phyloP scores from a whole-genome alignment of 163 green algal species.

The Chlorella variabilis region DNA sequence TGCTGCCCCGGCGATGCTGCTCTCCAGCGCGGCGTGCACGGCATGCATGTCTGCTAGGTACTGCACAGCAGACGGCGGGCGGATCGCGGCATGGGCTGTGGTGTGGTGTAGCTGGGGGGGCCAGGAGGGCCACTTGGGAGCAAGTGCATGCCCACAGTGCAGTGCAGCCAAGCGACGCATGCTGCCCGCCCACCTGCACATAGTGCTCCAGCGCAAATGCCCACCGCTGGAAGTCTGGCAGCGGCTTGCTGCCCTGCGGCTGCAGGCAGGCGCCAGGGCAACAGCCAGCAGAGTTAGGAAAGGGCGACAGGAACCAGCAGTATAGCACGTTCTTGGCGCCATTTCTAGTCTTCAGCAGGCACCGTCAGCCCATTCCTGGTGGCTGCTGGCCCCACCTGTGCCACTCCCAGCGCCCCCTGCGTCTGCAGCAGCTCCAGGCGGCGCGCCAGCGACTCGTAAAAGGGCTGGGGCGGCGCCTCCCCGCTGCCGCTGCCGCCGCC shows the following conservation, averaged over 20 bases:
- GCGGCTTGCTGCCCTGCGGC: constrained; percentile 34
- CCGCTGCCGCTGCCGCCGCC: background rate
- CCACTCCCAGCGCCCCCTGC: background rate
- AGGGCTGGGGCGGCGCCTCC: constrained; percentile 26
- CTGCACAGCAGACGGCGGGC: constrained; percentile 39
- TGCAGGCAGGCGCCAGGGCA: constrained; percentile 11
- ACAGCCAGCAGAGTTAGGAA: background rate
- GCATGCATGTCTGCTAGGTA: constrained; percentile 59
- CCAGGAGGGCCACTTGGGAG: too few species aligned
- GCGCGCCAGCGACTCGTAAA: constrained; percentile 60
- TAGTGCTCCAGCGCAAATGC: constrained; percentile 57
- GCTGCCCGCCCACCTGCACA: constrained; percentile 54
- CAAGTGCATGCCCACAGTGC: too few species aligned
- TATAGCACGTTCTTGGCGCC: too few species aligned
- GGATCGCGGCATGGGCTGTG: too few species aligned
- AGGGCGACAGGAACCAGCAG: too few species aligned
- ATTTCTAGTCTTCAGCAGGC: too few species aligned
- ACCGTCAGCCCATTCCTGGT: too few species aligned
- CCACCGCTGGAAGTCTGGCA: constrained; percentile 64
- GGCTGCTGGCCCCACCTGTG: constrained; percentile 2
- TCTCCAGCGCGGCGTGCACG: constrained; percentile 58
- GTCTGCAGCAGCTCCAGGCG: constrained; percentile 52
- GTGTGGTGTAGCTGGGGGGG: too few species aligned
- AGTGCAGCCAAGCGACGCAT: too few species aligned
- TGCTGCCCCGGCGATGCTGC: constrained; percentile 34